These are phyloP conservation scores for Iberis amara DNA, from an alignment of 441 rosid genomes.

Conservation along the genomic window DNA sequence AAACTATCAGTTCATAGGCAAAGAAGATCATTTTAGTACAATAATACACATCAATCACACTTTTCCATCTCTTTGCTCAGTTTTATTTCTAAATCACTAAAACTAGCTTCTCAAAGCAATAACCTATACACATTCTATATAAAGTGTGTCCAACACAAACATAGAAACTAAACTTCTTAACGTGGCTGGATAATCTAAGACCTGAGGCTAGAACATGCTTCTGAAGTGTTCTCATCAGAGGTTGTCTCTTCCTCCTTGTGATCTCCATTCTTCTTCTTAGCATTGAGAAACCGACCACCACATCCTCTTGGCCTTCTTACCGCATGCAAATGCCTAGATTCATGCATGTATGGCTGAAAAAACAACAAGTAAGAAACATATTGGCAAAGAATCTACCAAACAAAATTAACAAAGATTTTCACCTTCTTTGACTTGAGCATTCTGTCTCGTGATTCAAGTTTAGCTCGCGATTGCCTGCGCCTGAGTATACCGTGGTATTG, in stretches of 20 bases:
- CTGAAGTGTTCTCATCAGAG: slow-evolving; percentile 49
- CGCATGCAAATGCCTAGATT: slow-evolving; percentile 92
- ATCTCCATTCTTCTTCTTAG: slow-evolving; percentile 55
- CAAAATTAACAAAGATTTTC: slow-evolving; percentile 11
- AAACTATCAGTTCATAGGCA: no score
- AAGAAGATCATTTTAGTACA: slow-evolving; percentile 17
- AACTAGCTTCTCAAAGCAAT: slow-evolving; percentile 19
- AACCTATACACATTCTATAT: slow-evolving; percentile 23
- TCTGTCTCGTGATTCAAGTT: slow-evolving; percentile 72
- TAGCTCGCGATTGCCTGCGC: slow-evolving; percentile 88
- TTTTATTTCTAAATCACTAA: slow-evolving; percentile 26
- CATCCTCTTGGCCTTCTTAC: slow-evolving; percentile 85
- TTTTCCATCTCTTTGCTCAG: slow-evolving; percentile 15
- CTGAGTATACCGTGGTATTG: slow-evolving; percentile 92
- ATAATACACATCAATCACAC: slow-evolving; percentile 18
- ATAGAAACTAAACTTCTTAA: slow-evolving; percentile 28
- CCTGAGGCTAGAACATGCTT: slow-evolving; percentile 54
- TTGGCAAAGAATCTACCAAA: background rate
- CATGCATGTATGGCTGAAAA: slow-evolving; percentile 89
- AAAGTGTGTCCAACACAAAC: slow-evolving; percentile 16
- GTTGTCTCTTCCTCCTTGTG: slow-evolving; percentile 43
- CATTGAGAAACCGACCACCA: slow-evolving; percentile 89
- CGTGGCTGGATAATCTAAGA: slow-evolving; percentile 41
- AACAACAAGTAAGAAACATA: slow-evolving; percentile 8
- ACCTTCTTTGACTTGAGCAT: slow-evolving; percentile 68